Evolutionary conservation across 139 green algal species (phyloP), one percentile per base, ranked within the genome.

Genomic region (Cymbomonas tetramitiformis): DNA sequence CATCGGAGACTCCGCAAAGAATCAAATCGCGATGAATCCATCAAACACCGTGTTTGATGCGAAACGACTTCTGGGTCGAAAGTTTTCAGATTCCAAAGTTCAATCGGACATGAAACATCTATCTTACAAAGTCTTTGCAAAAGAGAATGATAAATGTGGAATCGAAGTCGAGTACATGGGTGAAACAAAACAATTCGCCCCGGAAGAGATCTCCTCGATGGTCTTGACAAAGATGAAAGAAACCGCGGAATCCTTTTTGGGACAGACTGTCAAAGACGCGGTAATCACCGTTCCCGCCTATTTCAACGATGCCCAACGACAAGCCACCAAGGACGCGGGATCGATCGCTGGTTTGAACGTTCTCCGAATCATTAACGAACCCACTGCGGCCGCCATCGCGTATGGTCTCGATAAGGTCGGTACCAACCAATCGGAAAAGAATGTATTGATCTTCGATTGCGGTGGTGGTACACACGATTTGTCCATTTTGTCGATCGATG

Each of bases 331-430:
- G 33, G 66, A 69, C 32, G 66, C 61, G 8, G 60, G 61, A 2
- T 24, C 36, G 18, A 74, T 74, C 43, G 61, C 66, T 4, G 66
- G 60, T 32, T 41, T 69, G 28, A 60, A 74, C 24, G 66, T 95
- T 33, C 79, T 95, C 70, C 81, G 88, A 54, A 95, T 96, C 76
- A 94, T 97, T 73, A 96, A 95, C 66, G 89, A 97, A 83, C 89
- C 89, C 55, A 95, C 88, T 2, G 88, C 89, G 19, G 89, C 89
- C 1, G 93, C 89, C 0, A 71, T 97, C 53, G 88, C 88, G 2
- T 97, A 96, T 54, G 88, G 86, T 5, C 18, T 66, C 18, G 50
- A 64, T 38, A 64, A 40, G 50, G 32, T 41, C 26, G 19, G 38
- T 23, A n/a, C n/a, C n/a, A n/a, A n/a, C n/a, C n/a, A n/a, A n/a